Conservation (phyloP, 306 rosid species). For the Quercus ilex region DNA sequence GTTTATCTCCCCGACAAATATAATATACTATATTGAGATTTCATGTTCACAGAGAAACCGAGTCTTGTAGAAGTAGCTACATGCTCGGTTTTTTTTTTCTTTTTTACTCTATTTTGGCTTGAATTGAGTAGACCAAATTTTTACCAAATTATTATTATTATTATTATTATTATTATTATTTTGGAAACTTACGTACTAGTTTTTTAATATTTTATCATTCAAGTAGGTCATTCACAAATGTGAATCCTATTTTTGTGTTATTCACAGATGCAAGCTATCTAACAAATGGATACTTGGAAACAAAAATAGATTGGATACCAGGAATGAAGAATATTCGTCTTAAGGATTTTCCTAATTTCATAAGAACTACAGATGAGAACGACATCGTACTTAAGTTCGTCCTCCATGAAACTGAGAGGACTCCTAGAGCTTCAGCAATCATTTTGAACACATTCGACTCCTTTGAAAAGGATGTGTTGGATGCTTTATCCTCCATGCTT, state of each 20-base stretch:
- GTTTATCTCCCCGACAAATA: too few species aligned
- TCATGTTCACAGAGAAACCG: too few species aligned
- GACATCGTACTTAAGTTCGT: neutral
- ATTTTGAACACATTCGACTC: constrained; percentile 8
- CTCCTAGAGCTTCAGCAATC: neutral
- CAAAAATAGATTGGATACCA: neutral
- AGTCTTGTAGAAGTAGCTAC: too few species aligned
- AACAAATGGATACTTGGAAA: constrained; percentile 7
- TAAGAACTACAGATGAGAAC: neutral
- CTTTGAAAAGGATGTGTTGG: neutral
- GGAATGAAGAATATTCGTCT: neutral
- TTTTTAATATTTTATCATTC: neutral
- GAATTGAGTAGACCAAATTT: too few species aligned
- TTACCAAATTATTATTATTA: too few species aligned
- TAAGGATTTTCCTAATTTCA: neutral
- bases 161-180: too few species aligned
- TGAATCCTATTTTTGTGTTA: neutral
- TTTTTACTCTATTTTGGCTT: too few species aligned
- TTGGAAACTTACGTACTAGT: too few species aligned
- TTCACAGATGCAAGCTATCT: neutral
- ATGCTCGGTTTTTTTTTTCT: too few species aligned
- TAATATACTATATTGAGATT: too few species aligned
- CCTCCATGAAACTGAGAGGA: neutral
- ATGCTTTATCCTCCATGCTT: too few species aligned
- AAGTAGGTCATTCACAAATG: neutral